Percentiles rank a stretch among this genome's conserved stretches.
phyloP scores from a whole-genome alignment of 768 basidiomycete genomes.

The Sutorius australiensis region DNA sequence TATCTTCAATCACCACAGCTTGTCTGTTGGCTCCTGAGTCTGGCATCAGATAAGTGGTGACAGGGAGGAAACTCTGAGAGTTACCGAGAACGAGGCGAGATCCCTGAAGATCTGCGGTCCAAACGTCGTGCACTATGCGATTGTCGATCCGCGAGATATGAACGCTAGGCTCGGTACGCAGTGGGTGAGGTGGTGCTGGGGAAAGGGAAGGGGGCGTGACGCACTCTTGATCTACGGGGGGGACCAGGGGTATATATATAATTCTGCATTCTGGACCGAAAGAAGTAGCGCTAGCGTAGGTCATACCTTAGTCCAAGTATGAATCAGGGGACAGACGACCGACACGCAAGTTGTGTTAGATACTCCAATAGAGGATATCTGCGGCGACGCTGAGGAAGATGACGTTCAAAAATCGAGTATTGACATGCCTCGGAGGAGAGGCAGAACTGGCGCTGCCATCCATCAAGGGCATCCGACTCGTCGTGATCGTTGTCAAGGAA shows the following conservation, averaged over 20 bases:
- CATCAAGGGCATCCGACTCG: constrained; percentile 1
- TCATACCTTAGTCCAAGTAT: constrained; percentile 13
- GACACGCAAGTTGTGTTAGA: constrained; percentile 50
- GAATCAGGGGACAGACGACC: constrained; percentile 19
- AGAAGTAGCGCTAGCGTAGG: constrained; percentile 46
- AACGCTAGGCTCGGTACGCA: constrained; percentile 6
- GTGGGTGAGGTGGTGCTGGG: not conserved
- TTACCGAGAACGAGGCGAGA: constrained; percentile 53
- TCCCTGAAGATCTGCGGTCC: constrained; percentile 49
- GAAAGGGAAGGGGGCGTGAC: constrained; percentile 4
- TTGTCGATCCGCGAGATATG: constrained; percentile 31
- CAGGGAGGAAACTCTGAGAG: not conserved
- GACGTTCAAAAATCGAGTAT: not conserved
- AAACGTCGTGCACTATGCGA: constrained; percentile 49
- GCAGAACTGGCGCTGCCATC: constrained; percentile 43
- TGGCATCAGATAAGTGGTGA: not conserved
- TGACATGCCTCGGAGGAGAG: constrained; percentile 28
- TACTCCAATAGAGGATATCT: constrained; percentile 52
- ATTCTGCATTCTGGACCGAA: constrained; percentile 52
- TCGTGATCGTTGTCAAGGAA: constrained; percentile 9
- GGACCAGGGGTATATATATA: constrained; percentile 40
- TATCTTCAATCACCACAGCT: constrained; percentile 50
- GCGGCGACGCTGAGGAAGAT: not conserved
- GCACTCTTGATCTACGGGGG: constrained; percentile 37
- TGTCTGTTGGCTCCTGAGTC: constrained; percentile 50